These are phyloP conservation scores for Neurospora sp. DNA, from an alignment of 495 filamentous ascomycete species.

Conservation along the genomic window DNA sequence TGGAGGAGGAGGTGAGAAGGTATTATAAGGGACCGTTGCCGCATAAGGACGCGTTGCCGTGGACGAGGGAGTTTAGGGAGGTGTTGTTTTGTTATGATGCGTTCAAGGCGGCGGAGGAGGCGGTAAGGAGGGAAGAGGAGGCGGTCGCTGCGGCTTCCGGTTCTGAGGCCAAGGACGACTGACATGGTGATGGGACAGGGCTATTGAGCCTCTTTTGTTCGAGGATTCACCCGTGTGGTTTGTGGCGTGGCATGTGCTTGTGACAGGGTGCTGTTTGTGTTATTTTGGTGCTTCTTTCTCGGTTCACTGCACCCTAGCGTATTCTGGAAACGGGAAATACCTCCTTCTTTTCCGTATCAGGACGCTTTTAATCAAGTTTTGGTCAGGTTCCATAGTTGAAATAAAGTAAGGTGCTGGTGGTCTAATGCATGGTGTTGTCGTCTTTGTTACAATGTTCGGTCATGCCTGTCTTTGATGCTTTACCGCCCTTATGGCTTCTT, in stretches of 20 bases:
- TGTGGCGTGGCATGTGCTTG: not conserved
- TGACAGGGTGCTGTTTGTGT: not conserved
- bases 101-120: conserved; percentile 9
- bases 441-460: too few relatives aligned
- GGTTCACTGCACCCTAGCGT: not conserved
- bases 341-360: not conserved
- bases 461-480: not conserved
- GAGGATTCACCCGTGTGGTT: not conserved
- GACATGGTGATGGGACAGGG: not conserved
- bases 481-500: not conserved
- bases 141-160: not conserved
- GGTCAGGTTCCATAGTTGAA: not conserved
- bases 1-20: conserved; percentile 19
- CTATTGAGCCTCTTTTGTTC: not conserved
- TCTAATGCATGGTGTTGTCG: not conserved
- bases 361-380: not conserved
- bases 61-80: conserved; percentile 13
- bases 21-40: conserved; percentile 21
- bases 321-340: not conserved
- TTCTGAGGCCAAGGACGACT: not conserved
- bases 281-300: not conserved
- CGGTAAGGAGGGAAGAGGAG: not conserved
- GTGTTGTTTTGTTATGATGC: conserved; percentile 21
- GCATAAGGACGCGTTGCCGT: conserved; percentile 8
- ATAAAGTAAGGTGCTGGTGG: not conserved